Evolutionary conservation across 1,284 basidiomycete species (phyloP).

Genomic region (Tylopilus sp.): DNA sequence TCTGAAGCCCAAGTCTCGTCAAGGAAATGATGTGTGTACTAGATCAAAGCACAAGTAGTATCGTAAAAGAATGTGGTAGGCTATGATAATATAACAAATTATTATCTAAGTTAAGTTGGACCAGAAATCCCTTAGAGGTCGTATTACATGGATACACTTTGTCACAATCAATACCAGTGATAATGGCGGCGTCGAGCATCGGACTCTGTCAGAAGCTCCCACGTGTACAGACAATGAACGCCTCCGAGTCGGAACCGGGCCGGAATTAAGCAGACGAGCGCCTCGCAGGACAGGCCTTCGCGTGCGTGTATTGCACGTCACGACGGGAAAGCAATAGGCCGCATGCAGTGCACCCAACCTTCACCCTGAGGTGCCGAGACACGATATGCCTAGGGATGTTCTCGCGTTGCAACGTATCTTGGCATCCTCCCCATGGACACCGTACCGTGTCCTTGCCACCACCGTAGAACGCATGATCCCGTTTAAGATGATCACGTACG

Average conservation of each 20-base stretch:
- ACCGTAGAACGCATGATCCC: constrained; percentile 12
- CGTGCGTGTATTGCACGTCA: constrained; percentile 29
- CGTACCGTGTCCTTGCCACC: constrained; percentile 7
- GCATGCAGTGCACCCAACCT: constrained; percentile 18
- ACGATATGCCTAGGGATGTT: constrained; percentile 34
- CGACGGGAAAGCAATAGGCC: constrained; percentile 27
- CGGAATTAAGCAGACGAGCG: neutral
- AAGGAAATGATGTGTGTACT: neutral
- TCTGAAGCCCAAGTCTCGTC: neutral
- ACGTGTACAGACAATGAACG: neutral
- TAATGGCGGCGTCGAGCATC: neutral
- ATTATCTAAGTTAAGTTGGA: neutral
- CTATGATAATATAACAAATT: neutral
- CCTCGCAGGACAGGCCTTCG: constrained; percentile 14
- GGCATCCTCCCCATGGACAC: constrained; percentile 26
- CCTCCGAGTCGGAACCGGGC: neutral
- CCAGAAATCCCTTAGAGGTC: neutral
- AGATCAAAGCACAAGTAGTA: neutral
- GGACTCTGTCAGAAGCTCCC: neutral
- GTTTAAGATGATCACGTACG: constrained; percentile 30
- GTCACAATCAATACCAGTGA: neutral
- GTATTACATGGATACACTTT: neutral
- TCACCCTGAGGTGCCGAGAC: constrained; percentile 21
- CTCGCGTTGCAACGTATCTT: constrained; percentile 19
- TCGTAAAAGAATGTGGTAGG: neutral